Percentiles rank a stretch among this genome's conserved stretches.
Conservation (phyloP, 768 basidiomycete species). For the Auriscalpium vulgare region DNA sequence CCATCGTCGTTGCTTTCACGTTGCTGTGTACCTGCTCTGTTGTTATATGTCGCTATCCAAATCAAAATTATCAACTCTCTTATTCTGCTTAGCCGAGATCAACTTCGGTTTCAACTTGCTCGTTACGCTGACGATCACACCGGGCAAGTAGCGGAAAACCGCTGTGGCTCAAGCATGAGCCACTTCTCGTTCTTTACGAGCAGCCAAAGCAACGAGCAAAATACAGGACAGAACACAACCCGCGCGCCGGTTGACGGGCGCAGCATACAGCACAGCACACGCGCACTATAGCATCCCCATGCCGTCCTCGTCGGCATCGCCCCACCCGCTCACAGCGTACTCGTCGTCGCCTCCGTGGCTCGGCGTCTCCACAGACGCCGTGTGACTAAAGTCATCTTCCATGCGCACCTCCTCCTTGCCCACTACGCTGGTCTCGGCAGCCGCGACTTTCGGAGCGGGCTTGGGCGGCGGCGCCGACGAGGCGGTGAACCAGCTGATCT, state of each 20-base stretch:
- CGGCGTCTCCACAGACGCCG: conserved; percentile 2
- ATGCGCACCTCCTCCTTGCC: conserved; percentile 12
- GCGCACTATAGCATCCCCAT: conserved; percentile 55
- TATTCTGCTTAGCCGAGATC: too few relatives aligned
- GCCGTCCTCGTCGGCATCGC: conserved; percentile 56
- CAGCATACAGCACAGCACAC: neutral
- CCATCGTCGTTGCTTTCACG: too few relatives aligned
- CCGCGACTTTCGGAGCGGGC: conserved; percentile 14
- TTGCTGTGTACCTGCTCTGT: too few relatives aligned
- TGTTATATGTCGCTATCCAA: too few relatives aligned
- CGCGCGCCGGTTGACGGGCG: neutral
- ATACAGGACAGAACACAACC: conserved; percentile 7
- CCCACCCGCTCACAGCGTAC: conserved; percentile 62
- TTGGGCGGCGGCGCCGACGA: conserved; percentile 14
- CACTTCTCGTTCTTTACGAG: neutral
- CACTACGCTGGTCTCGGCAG: conserved; percentile 10
- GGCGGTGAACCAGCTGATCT: conserved; percentile 57
- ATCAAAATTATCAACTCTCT: too few relatives aligned
- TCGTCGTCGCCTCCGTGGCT: conserved; percentile 43
- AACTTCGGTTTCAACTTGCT: too few relatives aligned
- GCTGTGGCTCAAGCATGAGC: conserved; percentile 2
- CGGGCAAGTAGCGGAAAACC: neutral
- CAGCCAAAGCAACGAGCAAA: neutral
- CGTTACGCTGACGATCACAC: neutral
- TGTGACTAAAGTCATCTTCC: conserved; percentile 13